These are phyloP conservation scores for Trichoderma citrinoviride DNA, from an alignment of 2,329 filamentous ascomycete species.

Conservation along the genomic window DNA sequence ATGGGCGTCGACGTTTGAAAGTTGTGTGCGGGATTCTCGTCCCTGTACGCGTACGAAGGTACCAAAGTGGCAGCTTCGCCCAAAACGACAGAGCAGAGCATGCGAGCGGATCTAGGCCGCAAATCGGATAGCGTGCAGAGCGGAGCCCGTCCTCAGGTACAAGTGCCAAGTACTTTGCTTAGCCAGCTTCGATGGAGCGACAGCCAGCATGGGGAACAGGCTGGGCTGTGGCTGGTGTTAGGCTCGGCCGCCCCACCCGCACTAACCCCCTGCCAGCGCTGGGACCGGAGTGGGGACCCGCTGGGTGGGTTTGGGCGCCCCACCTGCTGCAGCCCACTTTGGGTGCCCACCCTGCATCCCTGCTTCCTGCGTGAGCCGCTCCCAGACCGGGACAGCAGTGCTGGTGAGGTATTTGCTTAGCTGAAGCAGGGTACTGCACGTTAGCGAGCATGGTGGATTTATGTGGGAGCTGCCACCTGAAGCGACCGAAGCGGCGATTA, in stretches of 20 bases:
- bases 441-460: too few species aligned
- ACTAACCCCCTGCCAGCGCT: neutral
- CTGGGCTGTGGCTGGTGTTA: slow-evolving; percentile 14
- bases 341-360: neutral
- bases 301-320: neutral
- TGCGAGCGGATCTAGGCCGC: neutral
- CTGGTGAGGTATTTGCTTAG: too few species aligned
- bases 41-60: neutral
- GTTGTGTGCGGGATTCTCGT: neutral
- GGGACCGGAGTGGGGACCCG: neutral
- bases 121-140: neutral
- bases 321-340: slow-evolving; percentile 1
- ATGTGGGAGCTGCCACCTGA: too few species aligned
- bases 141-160: neutral
- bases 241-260: slow-evolving; percentile 2
- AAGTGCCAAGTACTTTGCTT: neutral
- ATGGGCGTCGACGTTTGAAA: neutral
- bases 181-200: neutral
- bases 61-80: neutral
- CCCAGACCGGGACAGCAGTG: neutral
- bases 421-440: too few species aligned
- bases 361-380: neutral
- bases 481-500: neutral
- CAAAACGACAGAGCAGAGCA: neutral
- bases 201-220: slow-evolving; percentile 9